A percentile compares a stretch with the other conserved stretches of the same genome.
Evolutionary conservation across 192 early-diverging fungal genomes (phyloP).

Genomic region (Backusella mclennaniae): DNA sequence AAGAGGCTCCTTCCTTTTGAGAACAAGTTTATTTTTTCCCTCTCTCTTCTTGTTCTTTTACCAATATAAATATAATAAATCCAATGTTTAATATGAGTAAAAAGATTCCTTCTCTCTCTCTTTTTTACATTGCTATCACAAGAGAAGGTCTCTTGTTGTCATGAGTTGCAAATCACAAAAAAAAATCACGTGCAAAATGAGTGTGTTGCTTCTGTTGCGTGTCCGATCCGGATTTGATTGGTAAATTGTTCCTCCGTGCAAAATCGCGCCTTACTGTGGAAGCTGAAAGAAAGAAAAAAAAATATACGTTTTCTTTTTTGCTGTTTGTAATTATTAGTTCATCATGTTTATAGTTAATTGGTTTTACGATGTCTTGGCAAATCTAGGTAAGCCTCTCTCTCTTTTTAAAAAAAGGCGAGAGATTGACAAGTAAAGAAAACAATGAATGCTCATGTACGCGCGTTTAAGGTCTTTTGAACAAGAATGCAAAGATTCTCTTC

Average conservation of each 20-base stretch:
- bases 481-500: conserved; percentile 99
- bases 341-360: conserved; percentile 96
- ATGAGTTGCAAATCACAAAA: neutral
- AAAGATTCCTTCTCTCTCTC: too few relatives aligned
- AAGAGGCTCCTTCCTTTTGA: neutral
- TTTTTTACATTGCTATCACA: too few relatives aligned
- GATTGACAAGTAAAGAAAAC: too few relatives aligned
- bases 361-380: conserved; percentile 93
- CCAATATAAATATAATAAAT: too few relatives aligned
- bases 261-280: neutral
- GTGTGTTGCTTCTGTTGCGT: neutral
- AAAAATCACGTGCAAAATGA: neutral
- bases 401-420: neutral
- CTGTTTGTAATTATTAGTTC: conserved; percentile 7
- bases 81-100: too few relatives aligned
- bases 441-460: neutral
- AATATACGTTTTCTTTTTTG: neutral
- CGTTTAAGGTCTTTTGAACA: conserved; percentile 89
- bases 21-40: neutral
- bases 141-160: neutral
- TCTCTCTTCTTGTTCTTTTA: neutral
- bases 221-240: neutral
- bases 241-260: conserved; percentile 6
- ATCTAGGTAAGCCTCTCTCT: conserved; percentile 69
- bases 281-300: neutral